Percentiles rank a stretch among this genome's conserved stretches.
Evolutionary conservation across 2,329 filamentous ascomycete genomes (phyloP).

Genomic region (Bipolaris cookei): DNA sequence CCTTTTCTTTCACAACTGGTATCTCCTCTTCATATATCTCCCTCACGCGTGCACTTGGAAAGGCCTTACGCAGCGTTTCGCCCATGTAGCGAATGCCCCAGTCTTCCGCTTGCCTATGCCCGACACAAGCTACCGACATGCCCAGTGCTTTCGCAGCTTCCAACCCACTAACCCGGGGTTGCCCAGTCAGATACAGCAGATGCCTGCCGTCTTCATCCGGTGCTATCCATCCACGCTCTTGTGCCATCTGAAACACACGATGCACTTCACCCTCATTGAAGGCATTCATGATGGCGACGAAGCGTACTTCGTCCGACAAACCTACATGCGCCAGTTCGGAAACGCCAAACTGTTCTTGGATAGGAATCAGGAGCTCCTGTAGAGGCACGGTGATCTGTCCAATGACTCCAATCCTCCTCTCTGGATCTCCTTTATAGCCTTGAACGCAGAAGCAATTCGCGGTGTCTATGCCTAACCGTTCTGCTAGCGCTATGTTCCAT

Average conservation of each 20-base stretch:
- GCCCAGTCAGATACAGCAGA: conserved; percentile 50
- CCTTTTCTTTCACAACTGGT: conserved; percentile 9
- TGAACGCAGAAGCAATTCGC: conserved; percentile 41
- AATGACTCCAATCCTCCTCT: conserved; percentile 49
- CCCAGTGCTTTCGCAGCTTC: conserved; percentile 40
- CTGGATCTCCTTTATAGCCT: conserved; percentile 50
- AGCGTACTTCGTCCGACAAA: conserved; percentile 29
- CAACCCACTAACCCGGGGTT: conserved; percentile 43
- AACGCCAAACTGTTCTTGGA: conserved; percentile 37
- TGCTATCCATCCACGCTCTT: conserved; percentile 32
- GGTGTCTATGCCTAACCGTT: conserved; percentile 39
- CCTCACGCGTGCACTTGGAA: conserved; percentile 39
- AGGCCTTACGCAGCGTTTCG: conserved; percentile 34
- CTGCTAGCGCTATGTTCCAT: conserved; percentile 46
- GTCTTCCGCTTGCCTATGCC: conserved; percentile 48
- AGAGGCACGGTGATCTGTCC: conserved; percentile 25
- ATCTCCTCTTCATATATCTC: conserved; percentile 49
- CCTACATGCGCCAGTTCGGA: conserved; percentile 36
- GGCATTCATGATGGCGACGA: conserved; percentile 51
- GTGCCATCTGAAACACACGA: conserved; percentile 41
- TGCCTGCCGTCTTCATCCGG: conserved; percentile 30
- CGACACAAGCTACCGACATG: conserved; percentile 49
- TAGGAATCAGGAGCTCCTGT: conserved; percentile 22
- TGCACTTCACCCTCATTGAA: conserved; percentile 48
- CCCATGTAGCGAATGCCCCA: conserved; percentile 51